These are phyloP conservation scores for Candida xiaguanensis DNA, from an alignment of 805 yeast species.

Conservation along the genomic window DNA sequence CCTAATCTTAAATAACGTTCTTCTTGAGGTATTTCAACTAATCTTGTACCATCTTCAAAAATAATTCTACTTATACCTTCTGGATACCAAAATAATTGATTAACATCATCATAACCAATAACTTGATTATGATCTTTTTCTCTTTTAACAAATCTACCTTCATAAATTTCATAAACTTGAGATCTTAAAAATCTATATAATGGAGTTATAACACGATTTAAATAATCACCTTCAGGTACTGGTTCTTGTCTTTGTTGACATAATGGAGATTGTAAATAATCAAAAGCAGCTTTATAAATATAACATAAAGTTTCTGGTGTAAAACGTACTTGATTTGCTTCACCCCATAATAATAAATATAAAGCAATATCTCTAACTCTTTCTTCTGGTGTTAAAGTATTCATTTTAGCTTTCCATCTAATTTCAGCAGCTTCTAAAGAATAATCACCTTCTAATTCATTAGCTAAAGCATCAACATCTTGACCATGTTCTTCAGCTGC, in stretches of 20 bases:
- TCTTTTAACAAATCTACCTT: slow-evolving; percentile 80
- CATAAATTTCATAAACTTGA: slow-evolving; percentile 76
- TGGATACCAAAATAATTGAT: slow-evolving; percentile 98
- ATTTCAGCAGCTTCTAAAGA: slow-evolving; percentile 81
- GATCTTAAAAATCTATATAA: slow-evolving; percentile 74
- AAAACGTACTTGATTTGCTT: slow-evolving; percentile 92
- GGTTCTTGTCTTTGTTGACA: slow-evolving; percentile 86
- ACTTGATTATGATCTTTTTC: slow-evolving; percentile 79
- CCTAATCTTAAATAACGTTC: slow-evolving; percentile 89
- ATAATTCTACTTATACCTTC: slow-evolving; percentile 95
- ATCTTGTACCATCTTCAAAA: slow-evolving; percentile 87
- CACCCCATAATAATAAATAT: slow-evolving; percentile 82
- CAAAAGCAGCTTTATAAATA: slow-evolving; percentile 91
- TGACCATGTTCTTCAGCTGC: slow-evolving; percentile 66
- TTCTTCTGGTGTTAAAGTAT: slow-evolving; percentile 66
- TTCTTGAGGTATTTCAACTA: slow-evolving; percentile 83
- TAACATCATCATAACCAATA: slow-evolving; percentile 95
- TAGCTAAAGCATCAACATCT: slow-evolving; percentile 57
- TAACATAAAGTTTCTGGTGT: slow-evolving; percentile 87
- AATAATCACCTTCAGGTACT: slow-evolving; percentile 85
- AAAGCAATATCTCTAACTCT: slow-evolving; percentile 76
- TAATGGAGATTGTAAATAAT: slow-evolving; percentile 82
- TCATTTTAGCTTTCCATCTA: slow-evolving; percentile 84
- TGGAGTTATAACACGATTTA: slow-evolving; percentile 91
- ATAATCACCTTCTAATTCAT: slow-evolving; percentile 76